Evolutionary conservation across 441 rosid genomes (phyloP), one percentile per base, ranked within the genome.

Genomic region (Brassica hybrid): DNA sequence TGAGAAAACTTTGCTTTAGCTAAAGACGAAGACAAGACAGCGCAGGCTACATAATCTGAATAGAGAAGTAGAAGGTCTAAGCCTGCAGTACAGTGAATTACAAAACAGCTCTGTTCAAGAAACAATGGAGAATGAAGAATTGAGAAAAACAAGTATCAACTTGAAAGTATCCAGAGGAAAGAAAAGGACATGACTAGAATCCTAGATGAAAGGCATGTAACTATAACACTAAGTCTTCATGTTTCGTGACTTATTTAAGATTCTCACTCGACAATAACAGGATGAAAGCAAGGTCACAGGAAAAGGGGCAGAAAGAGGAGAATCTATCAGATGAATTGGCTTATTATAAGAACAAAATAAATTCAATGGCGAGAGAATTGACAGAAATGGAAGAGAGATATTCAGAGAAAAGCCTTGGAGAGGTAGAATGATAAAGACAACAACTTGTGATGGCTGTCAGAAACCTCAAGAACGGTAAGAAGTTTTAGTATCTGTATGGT

Each of bases 391-490:
- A 88, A 85, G 89, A 83, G 71, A 85, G 93, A 78, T 91, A 94
- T 74, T 90, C 97, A 57, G 92, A 88, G 83, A 90, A 86, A 80
- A 93, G 99, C 83, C 90, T 94, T 80, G 88, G 83, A 14, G 97
- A 95, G 85, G 99, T 91, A 3, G 98, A 95, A 87, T 96, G 98
- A 6, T 96, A 95, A 85, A 84, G 99, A 76, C 97, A 95, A 73
- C 84, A 87, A 83, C 97, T 93, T 65, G 90, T 88, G 36, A 93
- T 94, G 45, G 83, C 92, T 4, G 78, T 91, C 43, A 84, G 93
- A 74, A 88, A 85, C 83, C 84, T 86, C 66, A 88, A 84, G 72
- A 86, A 81, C 71, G 88, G 91, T 67, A 91, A 86, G 85, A 86
- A 79, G 81, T 85, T 78, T 69, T 92, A 89, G 86, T 84, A 75